Conservation (phyloP, 495 filamentous ascomycete species). For the Penicillium coffeae region DNA sequence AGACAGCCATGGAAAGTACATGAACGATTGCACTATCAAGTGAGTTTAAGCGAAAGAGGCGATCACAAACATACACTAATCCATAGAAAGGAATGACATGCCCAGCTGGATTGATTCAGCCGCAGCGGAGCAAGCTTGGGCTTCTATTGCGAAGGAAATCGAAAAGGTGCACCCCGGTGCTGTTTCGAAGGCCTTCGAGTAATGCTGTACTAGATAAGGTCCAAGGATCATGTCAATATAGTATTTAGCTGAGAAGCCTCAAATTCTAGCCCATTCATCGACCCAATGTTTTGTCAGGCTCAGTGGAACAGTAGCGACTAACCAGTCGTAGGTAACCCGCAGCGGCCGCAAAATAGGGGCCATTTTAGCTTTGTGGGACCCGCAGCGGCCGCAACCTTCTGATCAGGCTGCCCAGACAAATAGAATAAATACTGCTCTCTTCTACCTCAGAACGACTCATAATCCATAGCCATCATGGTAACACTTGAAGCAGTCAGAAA, state of each 20-base stretch:
- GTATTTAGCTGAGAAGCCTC: too few species aligned
- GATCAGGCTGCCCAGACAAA: not conserved
- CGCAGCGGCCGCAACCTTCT: not conserved
- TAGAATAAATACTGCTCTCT: not conserved
- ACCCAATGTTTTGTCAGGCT: too few species aligned
- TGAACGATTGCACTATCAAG: conserved; percentile 28
- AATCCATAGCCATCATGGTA: conserved; percentile 33
- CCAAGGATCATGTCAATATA: not conserved
- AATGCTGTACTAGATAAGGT: not conserved
- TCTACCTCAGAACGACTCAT: not conserved
- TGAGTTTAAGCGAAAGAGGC: too few species aligned
- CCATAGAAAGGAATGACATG: not conserved
- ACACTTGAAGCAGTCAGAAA: conserved; percentile 33
- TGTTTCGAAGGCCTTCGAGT: not conserved
- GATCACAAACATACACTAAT: too few species aligned
- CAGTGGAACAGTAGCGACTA: too few species aligned
- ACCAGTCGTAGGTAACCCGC: too few species aligned
- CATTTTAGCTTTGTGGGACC: too few species aligned
- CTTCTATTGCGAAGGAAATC: not conserved
- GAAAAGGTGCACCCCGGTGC: not conserved
- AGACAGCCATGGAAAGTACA: conserved; percentile 47
- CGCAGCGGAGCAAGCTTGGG: not conserved
- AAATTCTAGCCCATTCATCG: too few species aligned
- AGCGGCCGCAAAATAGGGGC: too few species aligned
- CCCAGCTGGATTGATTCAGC: not conserved